Evolutionary conservation across 1,284 basidiomycete genomes (phyloP), one percentile per base, ranked within the genome.

Genomic region (Rhodotorula sp.): DNA sequence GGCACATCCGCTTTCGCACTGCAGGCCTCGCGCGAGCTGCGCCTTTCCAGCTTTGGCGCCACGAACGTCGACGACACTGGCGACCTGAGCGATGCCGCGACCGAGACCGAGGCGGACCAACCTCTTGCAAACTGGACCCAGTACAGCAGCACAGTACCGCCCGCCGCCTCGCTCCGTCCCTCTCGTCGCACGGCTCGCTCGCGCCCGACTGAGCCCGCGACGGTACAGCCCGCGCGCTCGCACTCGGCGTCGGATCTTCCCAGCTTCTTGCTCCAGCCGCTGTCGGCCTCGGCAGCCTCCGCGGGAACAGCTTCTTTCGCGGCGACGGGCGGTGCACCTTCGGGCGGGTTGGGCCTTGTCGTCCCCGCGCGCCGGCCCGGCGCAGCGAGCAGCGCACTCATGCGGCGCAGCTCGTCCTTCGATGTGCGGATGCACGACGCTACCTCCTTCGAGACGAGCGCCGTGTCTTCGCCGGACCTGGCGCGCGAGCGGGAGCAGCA

Each of bases 61-160:
- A 16, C 50, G 0, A 52, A 7, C 8, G 27, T 9, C 10, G 59
- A 25, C 13, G 27, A n/a, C 42, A 45, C 10, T 1, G 61, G 45
- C 14, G 66, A 62, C 2, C 42, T 57, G 4, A 57, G 55, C 14
- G 66, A 53, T n/a, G 66, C 61, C 14, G 66, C 62, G 25, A 67
- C 66, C 17, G 66, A 67, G 58, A 59, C 19, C 16, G 50, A 44
- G 45, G 25, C 34, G 21, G 65, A 66, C 44, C 34, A 61, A 9
- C 23, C 46, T 14, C 14, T 23, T 4, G 61, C 42, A 12, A 46
- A n/a, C 4, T 60, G 45, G 46, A 25, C 58, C 46, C 9, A 16
- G 16, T 49, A 49, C 58, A 60, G 45, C 46, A 46, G 25, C 27
- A 25, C n/a, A 3, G 46, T 45, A 7, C 58, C 45, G 58, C 54